Evolutionary conservation across 2,329 filamentous ascomycete genomes (phyloP).

Genomic region (Fusarium azukiicola): DNA sequence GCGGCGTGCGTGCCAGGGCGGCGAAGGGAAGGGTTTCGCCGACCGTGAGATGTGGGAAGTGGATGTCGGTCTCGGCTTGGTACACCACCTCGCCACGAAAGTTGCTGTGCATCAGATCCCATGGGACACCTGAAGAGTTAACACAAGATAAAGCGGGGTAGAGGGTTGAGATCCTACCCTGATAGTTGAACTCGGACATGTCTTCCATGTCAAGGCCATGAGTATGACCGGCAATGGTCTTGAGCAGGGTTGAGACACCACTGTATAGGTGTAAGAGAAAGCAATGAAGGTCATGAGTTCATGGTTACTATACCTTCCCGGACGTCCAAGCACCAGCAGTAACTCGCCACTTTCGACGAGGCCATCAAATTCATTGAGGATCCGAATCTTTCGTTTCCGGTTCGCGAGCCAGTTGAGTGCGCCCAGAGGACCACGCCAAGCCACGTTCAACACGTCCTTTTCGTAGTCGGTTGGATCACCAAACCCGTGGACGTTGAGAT

Average conservation of each 20-base stretch:
- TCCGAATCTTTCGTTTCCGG: conserved; percentile 34
- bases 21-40: conserved; percentile 42
- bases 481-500: conserved; percentile 37
- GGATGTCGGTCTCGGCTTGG: conserved; percentile 41
- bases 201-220: conserved; percentile 35
- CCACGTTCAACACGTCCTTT: conserved; percentile 37
- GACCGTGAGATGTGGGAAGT: conserved; percentile 42
- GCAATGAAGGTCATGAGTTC: neutral
- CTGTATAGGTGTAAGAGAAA: conserved; percentile 16
- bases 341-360: conserved; percentile 42
- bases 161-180: neutral
- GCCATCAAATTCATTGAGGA: conserved; percentile 41
- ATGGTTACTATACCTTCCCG: conserved; percentile 42
- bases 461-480: conserved; percentile 38
- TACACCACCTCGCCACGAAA: conserved; percentile 43
- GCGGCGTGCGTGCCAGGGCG: conserved; percentile 35
- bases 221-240: conserved; percentile 42
- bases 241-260: conserved; percentile 42
- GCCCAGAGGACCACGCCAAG: conserved; percentile 29
- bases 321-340: conserved; percentile 38
- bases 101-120: conserved; percentile 37
- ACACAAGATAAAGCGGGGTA: neutral
- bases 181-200: conserved; percentile 41
- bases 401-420: conserved; percentile 24
- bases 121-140: conserved; percentile 30